phyloP scores from a whole-genome alignment of 2,329 filamentous ascomycete species.

The Hortaea werneckii region DNA sequence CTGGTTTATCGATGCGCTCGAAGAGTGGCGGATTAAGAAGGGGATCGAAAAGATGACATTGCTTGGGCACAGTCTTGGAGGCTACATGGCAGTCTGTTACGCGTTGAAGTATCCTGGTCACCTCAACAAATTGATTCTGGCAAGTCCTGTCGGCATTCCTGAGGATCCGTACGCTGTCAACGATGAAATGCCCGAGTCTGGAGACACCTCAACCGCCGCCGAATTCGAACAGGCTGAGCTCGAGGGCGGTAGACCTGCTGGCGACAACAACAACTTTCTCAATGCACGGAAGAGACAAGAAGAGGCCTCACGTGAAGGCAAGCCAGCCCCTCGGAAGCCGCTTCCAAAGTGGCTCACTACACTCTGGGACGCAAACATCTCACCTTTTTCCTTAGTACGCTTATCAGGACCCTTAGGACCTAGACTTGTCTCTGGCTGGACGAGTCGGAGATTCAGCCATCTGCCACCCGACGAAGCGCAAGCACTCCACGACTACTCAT shows the following conservation, averaged over 20 bases:
- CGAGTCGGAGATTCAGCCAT: slow-evolving; percentile 81
- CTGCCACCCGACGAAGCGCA: slow-evolving; percentile 70
- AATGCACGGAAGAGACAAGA: slow-evolving; percentile 35
- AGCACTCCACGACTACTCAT: slow-evolving; percentile 84
- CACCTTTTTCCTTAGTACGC: slow-evolving; percentile 83
- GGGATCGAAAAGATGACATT: slow-evolving; percentile 91
- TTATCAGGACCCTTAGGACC: slow-evolving; percentile 84
- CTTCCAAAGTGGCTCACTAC: slow-evolving; percentile 81
- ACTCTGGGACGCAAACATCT: slow-evolving; percentile 95
- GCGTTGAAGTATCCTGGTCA: slow-evolving; percentile 91
- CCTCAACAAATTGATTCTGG: slow-evolving; percentile 91
- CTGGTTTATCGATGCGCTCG: slow-evolving; percentile 92
- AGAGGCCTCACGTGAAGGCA: slow-evolving; percentile 23
- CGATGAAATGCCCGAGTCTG: slow-evolving; percentile 68
- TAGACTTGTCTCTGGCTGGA: slow-evolving; percentile 89
- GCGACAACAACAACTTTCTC: slow-evolving; percentile 46
- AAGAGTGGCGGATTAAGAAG: slow-evolving; percentile 84
- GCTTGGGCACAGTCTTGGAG: slow-evolving; percentile 84
- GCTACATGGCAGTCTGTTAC: slow-evolving; percentile 90
- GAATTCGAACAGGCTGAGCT: slow-evolving; percentile 72
- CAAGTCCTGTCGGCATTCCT: slow-evolving; percentile 86
- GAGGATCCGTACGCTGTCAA: slow-evolving; percentile 85
- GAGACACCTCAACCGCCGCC: slow-evolving; percentile 60
- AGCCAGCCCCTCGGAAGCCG: slow-evolving; percentile 47
- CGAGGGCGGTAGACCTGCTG: slow-evolving; percentile 13